These are phyloP conservation scores for Fusarium tupiense DNA, from an alignment of 2,329 filamentous ascomycete species.

Conservation along the genomic window DNA sequence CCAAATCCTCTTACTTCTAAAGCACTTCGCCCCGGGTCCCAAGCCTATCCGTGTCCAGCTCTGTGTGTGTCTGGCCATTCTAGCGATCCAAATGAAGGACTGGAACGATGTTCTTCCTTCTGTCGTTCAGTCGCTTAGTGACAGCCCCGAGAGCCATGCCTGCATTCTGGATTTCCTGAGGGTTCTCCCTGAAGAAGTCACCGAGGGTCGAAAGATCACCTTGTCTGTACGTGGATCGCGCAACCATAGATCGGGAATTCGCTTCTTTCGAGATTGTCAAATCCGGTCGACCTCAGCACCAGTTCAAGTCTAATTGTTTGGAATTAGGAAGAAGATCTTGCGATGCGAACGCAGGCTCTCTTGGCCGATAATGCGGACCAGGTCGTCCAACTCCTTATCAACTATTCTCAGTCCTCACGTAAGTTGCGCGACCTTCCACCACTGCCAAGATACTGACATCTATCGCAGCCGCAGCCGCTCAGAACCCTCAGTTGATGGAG, in stretches of 20 bases:
- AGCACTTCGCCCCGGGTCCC: constrained; percentile 82
- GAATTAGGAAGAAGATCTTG: constrained; percentile 93
- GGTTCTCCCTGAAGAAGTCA: constrained; percentile 98
- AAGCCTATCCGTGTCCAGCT: constrained; percentile 90
- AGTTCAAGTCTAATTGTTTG: constrained; percentile 52
- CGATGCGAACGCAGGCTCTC: constrained; percentile 84
- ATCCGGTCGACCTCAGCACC: constrained; percentile 50
- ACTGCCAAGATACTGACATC: constrained; percentile 27
- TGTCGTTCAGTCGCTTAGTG: constrained; percentile 81
- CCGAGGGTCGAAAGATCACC: constrained; percentile 98
- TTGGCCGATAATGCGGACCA: constrained; percentile 89
- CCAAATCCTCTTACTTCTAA: constrained; percentile 83
- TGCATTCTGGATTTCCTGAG: constrained; percentile 96
- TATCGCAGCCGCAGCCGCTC: constrained; percentile 73
- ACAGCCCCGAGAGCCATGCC: constrained; percentile 79
- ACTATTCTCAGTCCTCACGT: constrained; percentile 93
- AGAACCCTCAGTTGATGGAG: constrained; percentile 90
- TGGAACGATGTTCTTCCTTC: constrained; percentile 93
- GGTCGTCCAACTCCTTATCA: constrained; percentile 86
- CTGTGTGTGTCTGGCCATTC: constrained; percentile 91
- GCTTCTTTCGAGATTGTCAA: constrained; percentile 48
- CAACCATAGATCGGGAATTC: constrained; percentile 55
- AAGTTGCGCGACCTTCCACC: constrained; percentile 49
- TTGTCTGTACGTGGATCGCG: constrained; percentile 90
- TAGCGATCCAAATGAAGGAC: constrained; percentile 94